Base-by-base conservation (phyloP, 805 yeast genomes). In the Candida awuae region DNA sequence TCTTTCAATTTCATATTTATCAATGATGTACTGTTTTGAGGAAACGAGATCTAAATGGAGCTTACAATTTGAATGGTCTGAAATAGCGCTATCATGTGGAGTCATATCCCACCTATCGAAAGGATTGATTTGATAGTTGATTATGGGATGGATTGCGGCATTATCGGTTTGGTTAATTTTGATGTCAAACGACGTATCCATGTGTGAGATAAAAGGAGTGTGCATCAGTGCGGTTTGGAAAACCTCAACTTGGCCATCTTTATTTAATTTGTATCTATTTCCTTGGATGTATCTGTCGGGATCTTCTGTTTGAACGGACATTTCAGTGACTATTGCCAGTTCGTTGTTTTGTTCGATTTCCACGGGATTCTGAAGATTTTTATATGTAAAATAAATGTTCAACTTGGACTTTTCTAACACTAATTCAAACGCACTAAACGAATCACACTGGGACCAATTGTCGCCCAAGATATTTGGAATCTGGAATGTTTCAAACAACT, bases 1-100 rank as follows among this genome's bases (percentile, higher is more conserved):
- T 27, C 44, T 27, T 12, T 32, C 41, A 13, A 56, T 36, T 38
- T 58, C 59, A 43, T 55, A 55, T 30, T 45, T 44, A 43, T 60
- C 63, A 9, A 56, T 26, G 9, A 59, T 53, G 8, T 55, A 32
- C 23, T 45, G 37, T 8, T 51, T 46, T 14, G 63, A 58, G 12
- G 59, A 30, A 21, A 47, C 53, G 13, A 54, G 18, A 10, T 51
- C 44, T 35, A 52, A 51, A 34, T 42, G 44, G 26, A 59, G 40
- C 13, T 43, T 20, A 39, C 63, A 58, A 13, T 30, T 15, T 10
- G 41, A 37, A 6, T 17, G 9, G 17, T 33, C 35, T 16, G 31
- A 13, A 41, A 48, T 29, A 17, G 40, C 20, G 18, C 36, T 31
- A 30, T 39, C 36, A 4, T 25, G 23, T 15, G 44, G 34, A 20